Percentiles rank a stretch among this genome's conserved stretches.
Evolutionary conservation across 805 yeast species (phyloP).

Genomic region (Saturnispora quitensis): DNA sequence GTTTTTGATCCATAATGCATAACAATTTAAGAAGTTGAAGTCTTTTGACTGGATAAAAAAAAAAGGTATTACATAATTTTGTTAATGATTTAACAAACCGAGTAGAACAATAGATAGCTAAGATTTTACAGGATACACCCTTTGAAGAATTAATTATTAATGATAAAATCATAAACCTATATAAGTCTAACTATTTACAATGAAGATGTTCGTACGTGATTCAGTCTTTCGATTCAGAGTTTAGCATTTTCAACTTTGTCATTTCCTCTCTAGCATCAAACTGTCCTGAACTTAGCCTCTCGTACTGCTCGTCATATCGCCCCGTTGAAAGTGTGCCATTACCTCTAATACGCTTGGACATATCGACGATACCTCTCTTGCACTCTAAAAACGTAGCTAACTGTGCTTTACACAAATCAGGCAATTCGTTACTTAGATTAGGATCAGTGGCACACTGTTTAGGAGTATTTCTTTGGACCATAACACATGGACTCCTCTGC

Average conservation of each 20-base stretch:
- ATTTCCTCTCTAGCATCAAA: slow-evolving; percentile 78
- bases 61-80: neutral
- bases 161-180: neutral
- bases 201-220: neutral
- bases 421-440: slow-evolving; percentile 63
- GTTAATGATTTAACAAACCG: neutral
- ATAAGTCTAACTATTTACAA: neutral
- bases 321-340: slow-evolving; percentile 93
- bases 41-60: neutral
- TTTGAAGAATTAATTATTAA: too few relatives aligned
- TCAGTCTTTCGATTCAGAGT: slow-evolving; percentile 29
- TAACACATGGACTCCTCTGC: slow-evolving; percentile 93
- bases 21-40: neutral
- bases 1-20: slow-evolving; percentile 3
- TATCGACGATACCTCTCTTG: slow-evolving; percentile 82
- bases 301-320: slow-evolving; percentile 80
- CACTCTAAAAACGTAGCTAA: slow-evolving; percentile 84
- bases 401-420: slow-evolving; percentile 81
- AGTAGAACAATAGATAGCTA: too few relatives aligned
- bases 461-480: slow-evolving; percentile 83
- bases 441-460: slow-evolving; percentile 81
- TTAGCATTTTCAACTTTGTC: slow-evolving; percentile 54
- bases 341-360: slow-evolving; percentile 86
- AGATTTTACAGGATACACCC: too few relatives aligned
- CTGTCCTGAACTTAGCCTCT: slow-evolving; percentile 68